phyloP scores from a whole-genome alignment of 2,329 filamentous ascomycete species.

The Scopulariopsis brevicaulis region DNA sequence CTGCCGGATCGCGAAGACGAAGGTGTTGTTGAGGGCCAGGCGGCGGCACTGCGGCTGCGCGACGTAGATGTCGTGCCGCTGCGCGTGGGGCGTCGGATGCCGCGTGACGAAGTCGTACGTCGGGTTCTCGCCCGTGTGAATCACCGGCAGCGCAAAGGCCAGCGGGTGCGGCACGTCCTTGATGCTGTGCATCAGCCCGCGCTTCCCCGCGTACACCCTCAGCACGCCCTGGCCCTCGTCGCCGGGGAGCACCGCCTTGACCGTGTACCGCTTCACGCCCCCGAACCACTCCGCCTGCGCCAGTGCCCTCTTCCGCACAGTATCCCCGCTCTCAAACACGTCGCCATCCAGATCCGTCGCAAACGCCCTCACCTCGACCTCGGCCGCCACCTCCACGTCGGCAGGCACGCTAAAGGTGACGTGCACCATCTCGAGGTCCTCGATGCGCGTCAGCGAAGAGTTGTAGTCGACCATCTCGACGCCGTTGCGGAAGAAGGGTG shows the following conservation, averaged over 20 bases:
- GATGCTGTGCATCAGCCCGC: slow-evolving; percentile 94
- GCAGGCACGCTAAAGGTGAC: slow-evolving; percentile 77
- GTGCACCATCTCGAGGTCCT: slow-evolving; percentile 89
- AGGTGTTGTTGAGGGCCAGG: slow-evolving; percentile 90
- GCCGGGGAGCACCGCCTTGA: slow-evolving; percentile 84
- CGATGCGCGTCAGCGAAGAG: slow-evolving; percentile 73
- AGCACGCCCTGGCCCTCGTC: slow-evolving; percentile 83
- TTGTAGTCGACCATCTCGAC: slow-evolving; percentile 82
- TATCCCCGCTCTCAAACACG: slow-evolving; percentile 82
- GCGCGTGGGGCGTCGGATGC: slow-evolving; percentile 95
- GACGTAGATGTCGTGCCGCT: slow-evolving; percentile 92
- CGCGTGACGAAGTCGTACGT: slow-evolving; percentile 86
- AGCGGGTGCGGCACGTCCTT: slow-evolving; percentile 91
- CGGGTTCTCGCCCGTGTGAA: slow-evolving; percentile 86
- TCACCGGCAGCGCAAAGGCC: slow-evolving; percentile 78
- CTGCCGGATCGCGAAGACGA: slow-evolving; percentile 91
- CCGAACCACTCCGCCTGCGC: slow-evolving; percentile 86
- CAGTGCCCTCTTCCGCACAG: slow-evolving; percentile 73
- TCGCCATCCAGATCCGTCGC: slow-evolving; percentile 81
- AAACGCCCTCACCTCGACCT: slow-evolving; percentile 78
- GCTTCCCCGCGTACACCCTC: slow-evolving; percentile 87
- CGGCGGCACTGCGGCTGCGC: slow-evolving; percentile 87
- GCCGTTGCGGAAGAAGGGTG: slow-evolving; percentile 74
- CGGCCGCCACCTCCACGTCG: slow-evolving; percentile 84
- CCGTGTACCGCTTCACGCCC: slow-evolving; percentile 79